A percentile compares a stretch with the other conserved stretches of the same genome.
phyloP scores from a whole-genome alignment of 148 eudicot species.

The Rhododendron griersonianum region DNA sequence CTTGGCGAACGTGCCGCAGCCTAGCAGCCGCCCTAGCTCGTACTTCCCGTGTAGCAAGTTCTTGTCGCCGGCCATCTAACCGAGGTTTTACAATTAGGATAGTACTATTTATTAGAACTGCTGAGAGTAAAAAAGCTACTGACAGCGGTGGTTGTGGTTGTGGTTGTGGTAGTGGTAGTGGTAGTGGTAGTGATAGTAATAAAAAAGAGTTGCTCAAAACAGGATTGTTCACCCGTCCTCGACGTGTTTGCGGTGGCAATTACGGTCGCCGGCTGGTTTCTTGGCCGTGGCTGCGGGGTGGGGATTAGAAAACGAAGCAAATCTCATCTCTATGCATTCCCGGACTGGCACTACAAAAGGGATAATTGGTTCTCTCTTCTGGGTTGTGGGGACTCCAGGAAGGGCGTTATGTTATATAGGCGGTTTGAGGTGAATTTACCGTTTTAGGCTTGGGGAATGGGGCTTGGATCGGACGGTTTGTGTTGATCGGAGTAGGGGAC shows the following conservation, averaged over 20 bases:
- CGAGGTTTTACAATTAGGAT: background rate
- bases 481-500: background rate
- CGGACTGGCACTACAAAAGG: background rate
- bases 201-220: background rate
- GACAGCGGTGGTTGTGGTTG: background rate
- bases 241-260: constrained; percentile 84
- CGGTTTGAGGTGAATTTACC: background rate
- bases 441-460: background rate
- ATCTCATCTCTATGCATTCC: constrained; percentile 81
- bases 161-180: too few species aligned
- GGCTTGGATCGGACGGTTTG: background rate
- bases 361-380: background rate
- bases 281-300: constrained; percentile 18
- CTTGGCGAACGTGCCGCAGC: constrained; percentile 41
- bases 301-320: constrained; percentile 33
- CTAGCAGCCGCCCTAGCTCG: constrained; percentile 32
- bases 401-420: background rate
- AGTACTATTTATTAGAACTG: too few species aligned
- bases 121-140: background rate
- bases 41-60: constrained; percentile 32
- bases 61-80: constrained; percentile 8
- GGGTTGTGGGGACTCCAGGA: background rate
- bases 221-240: constrained; percentile 59
- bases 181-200: too few species aligned
- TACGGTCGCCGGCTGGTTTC: constrained; percentile 49